Evolutionary conservation across 257 asterid species (phyloP).

Genomic region (Ilex asprella): DNA sequence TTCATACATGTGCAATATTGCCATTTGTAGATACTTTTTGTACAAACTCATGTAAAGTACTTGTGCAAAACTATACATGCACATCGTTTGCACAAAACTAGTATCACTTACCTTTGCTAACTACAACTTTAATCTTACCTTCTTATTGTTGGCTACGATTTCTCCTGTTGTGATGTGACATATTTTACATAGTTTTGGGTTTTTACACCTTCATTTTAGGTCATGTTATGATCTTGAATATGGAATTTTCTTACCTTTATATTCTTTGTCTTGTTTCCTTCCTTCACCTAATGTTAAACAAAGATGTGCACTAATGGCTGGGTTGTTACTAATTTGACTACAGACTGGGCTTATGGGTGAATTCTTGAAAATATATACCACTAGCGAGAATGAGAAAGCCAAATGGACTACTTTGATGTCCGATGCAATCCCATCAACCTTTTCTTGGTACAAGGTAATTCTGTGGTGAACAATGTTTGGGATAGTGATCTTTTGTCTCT

Average conservation of each 20-base stretch:
- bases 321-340: not conserved
- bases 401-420: not conserved
- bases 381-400: not conserved
- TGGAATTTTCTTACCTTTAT: not conserved
- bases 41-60: too few species aligned
- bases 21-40: too few species aligned
- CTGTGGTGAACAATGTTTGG: conserved; percentile 6
- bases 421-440: conserved; percentile 1
- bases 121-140: too few species aligned
- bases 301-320: not conserved
- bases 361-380: not conserved
- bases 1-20: too few species aligned
- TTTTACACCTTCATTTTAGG: too few species aligned
- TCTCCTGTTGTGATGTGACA: too few species aligned
- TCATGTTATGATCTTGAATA: too few species aligned
- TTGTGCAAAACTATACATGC: too few species aligned
- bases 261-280: not conserved
- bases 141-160: too few species aligned
- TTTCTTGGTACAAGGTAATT: conserved; percentile 4
- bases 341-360: conserved; percentile 3
- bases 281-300: not conserved
- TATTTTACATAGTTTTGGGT: too few species aligned
- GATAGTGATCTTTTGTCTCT: not conserved
- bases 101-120: too few species aligned
- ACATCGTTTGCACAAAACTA: too few species aligned